Conservation (phyloP, 441 rosid species). For the Gossypium aridum region DNA sequence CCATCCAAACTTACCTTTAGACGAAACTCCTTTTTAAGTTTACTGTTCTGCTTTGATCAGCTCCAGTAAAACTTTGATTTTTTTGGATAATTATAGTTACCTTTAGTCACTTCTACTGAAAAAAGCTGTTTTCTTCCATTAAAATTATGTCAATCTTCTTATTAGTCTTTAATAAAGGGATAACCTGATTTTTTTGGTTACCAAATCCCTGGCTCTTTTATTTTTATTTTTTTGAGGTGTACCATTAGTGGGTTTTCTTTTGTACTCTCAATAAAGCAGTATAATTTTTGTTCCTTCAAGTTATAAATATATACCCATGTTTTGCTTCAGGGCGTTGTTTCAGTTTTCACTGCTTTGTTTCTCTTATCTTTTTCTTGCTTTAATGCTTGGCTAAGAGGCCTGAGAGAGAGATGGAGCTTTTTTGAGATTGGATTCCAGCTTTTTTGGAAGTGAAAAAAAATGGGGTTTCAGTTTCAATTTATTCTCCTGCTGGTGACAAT, state of each 20-base stretch:
- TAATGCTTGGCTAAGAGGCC: constrained; percentile 14
- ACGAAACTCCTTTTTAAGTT: constrained; percentile 7
- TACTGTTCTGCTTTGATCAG: constrained; percentile 21
- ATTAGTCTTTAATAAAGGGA: background rate
- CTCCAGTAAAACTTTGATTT: constrained; percentile 10
- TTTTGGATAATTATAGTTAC: constrained; percentile 7
- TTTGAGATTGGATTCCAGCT: constrained; percentile 14
- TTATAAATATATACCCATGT: constrained; percentile 11
- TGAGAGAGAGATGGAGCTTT: constrained; percentile 22
- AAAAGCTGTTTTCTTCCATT: background rate
- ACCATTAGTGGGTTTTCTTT: constrained; percentile 29
- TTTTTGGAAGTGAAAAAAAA: constrained; percentile 13
- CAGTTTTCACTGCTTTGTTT: constrained; percentile 15
- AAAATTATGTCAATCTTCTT: constrained; percentile 2
- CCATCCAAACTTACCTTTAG: too few relatives aligned
- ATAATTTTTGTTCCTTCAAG: constrained; percentile 27
- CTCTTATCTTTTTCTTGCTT: constrained; percentile 2
- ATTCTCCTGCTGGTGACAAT: constrained; percentile 26
- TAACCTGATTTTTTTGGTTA: constrained; percentile 13
- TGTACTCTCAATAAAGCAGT: background rate
- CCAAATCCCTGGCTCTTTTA: constrained; percentile 19
- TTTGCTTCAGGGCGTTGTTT: constrained; percentile 14
- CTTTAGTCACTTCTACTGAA: background rate
- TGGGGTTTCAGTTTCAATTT: constrained; percentile 29
- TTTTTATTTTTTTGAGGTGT: constrained; percentile 6